Base-by-base conservation (phyloP, 2,329 filamentous ascomycete species). In the Hortaea sp. region DNA sequence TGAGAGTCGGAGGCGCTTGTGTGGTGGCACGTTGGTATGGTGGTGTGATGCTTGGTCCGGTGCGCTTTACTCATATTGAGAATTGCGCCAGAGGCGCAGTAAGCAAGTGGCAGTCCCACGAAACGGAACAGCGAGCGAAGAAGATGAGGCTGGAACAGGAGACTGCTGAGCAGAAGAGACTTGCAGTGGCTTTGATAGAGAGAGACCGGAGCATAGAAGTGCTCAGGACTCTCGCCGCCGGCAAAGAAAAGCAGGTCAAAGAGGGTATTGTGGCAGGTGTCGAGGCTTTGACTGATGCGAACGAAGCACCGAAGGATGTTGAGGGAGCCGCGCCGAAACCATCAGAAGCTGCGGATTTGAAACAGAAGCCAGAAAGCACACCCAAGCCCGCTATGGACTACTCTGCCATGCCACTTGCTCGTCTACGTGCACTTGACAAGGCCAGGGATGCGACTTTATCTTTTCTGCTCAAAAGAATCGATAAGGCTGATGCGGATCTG, bases 21-120 rank as follows among this genome's bases (percentile, higher is more conserved):
- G 70, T 76, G 5, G 75, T 78, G 6, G 75, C 73, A 34, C 56
- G 75, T 11, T 77, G 74, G 74, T 77, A 74, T 52, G 74, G 75
- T 2, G 75, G 75, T 1, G 63, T 70, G 3, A 67, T 75, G 45
- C 65, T 78, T 7, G 75, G 75, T 0, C 74, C 73, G 1, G 67
- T 73, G 11, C 58, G 75, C 11, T 78, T 77, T 50, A 67, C 66
- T 42, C 73, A 76, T 49, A 74, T 78, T 29, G 72, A 76, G 53
- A 67, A 60, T 27, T 66, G 61, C 30, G 74, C 73, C 2, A 65
- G 66, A 47, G 69, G 71, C 46, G 73, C 73, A 1, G 67, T 77
- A 12, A 55, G 59, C 53, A 66, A 61, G 39, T 75, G 65, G 57
- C 54, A 56, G 54, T 63, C 64, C 46, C 42, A 50, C 30, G 55